These are phyloP conservation scores for Hypoxylon sp. DNA, from an alignment of 2,329 filamentous ascomycete genomes.

Conservation along the genomic window DNA sequence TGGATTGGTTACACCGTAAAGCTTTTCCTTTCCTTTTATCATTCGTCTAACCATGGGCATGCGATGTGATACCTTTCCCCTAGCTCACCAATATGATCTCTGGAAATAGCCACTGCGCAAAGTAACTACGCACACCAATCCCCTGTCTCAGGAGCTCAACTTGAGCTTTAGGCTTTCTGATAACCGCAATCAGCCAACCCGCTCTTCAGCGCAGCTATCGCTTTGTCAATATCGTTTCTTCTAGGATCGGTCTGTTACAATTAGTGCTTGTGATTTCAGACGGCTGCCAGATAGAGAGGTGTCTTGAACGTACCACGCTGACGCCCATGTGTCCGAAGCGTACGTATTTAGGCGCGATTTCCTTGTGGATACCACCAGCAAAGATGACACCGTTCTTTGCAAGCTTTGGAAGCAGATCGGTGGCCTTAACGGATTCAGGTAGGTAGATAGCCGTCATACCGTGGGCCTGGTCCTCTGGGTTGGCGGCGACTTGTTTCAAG, in stretches of 20 bases:
- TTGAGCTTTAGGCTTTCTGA: slow-evolving; percentile 58
- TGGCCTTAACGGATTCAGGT: slow-evolving; percentile 83
- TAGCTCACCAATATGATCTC: slow-evolving; percentile 9
- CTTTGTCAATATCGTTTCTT: slow-evolving; percentile 85
- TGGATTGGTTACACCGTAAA: slow-evolving; percentile 27
- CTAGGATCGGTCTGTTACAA: slow-evolving; percentile 74
- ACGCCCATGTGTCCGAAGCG: slow-evolving; percentile 99
- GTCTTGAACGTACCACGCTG: slow-evolving; percentile 73
- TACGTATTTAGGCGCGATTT: slow-evolving; percentile 93
- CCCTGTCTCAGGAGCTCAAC: neutral
- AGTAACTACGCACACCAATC: neutral
- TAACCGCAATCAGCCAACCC: slow-evolving; percentile 81
- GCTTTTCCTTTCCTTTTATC: slow-evolving; percentile 15
- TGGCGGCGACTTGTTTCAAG: slow-evolving; percentile 85
- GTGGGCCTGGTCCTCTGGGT: slow-evolving; percentile 92
- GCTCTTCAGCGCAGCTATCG: slow-evolving; percentile 81
- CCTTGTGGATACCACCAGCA: slow-evolving; percentile 95
- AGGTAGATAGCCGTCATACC: slow-evolving; percentile 99
- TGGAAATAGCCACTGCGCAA: slow-evolving; percentile 7
- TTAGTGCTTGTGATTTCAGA: slow-evolving; percentile 41
- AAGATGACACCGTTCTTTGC: slow-evolving; percentile 92
- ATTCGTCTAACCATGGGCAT: slow-evolving; percentile 1
- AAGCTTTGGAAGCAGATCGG: slow-evolving; percentile 87
- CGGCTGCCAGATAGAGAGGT: slow-evolving; percentile 1
- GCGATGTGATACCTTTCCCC: slow-evolving; percentile 4